Percentiles rank a stretch among this genome's conserved stretches.
phyloP scores from a whole-genome alignment of 805 yeast species.

The Ogataea kodamae region DNA sequence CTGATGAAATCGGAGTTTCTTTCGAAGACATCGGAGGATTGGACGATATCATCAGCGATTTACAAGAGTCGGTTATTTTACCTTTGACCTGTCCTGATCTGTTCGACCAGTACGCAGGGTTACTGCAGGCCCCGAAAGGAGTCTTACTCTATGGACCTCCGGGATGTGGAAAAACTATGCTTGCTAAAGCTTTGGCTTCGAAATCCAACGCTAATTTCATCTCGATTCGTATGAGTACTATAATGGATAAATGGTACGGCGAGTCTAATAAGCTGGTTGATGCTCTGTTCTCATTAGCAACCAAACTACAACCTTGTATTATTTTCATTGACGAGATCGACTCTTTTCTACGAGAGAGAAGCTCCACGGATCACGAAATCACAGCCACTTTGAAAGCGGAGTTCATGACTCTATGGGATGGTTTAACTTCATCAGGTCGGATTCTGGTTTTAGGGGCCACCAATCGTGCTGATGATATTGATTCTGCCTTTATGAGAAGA shows the following conservation, averaged over 20 bases:
- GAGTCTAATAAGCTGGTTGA: conserved; percentile 92
- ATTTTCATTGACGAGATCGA: conserved; percentile 96
- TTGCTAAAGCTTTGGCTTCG: conserved; percentile 90
- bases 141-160: conserved; percentile 93
- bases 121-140: conserved; percentile 91
- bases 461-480: conserved; percentile 87
- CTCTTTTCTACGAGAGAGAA: conserved; percentile 84
- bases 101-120: conserved; percentile 60
- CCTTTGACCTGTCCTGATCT: conserved; percentile 81
- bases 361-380: conserved; percentile 87
- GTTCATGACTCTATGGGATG: conserved; percentile 98
- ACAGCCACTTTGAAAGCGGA: conserved; percentile 93
- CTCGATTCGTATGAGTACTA: conserved; percentile 86
- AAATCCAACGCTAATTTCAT: conserved; percentile 91
- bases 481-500: conserved; percentile 86
- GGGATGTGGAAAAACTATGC: conserved; percentile 97
- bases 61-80: conserved; percentile 82
- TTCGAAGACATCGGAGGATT: conserved; percentile 90
- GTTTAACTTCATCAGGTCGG: conserved; percentile 70
- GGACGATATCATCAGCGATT: conserved; percentile 74
- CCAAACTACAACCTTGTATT: conserved; percentile 89
- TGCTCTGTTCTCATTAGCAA: conserved; percentile 86
- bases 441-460: conserved; percentile 92
- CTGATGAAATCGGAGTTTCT: conserved; percentile 72
- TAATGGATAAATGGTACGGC: conserved; percentile 98